Evolutionary conservation across 768 basidiomycete species (phyloP), one percentile per base, ranked within the genome.

Genomic region (Sistotremastrum niveocremeum): DNA sequence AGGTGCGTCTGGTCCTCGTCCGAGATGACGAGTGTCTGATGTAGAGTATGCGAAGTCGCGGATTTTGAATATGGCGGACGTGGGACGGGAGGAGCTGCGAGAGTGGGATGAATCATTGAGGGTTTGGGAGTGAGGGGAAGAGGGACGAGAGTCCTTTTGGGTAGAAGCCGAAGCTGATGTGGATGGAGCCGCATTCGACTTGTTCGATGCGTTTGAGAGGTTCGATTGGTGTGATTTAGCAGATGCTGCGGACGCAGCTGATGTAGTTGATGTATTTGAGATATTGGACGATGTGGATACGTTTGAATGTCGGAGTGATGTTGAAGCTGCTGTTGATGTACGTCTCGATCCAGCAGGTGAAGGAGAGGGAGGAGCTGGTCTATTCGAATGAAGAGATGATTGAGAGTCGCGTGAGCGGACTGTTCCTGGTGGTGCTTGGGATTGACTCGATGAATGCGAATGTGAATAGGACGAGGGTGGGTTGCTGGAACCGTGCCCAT

Each of bases 21-120:
- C 71, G 5, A 55, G 51, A 54, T 73, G 72, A 5, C 73, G 66
- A 10, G 56, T 60, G 57, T 75, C 74, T 4, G 59, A 41, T 2
- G 54, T 46, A 20, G 64, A 50, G 51, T 65, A 76, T 7, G 65
- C 73, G 51, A 64, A 76, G 54, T 76, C 73, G n/a, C 72, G 68
- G 30, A 75, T 70, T 45, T 66, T 66, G 54, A 72, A 63, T 65
- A 49, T 4, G 44, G 36, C 35, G 54, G 51, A 29, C 48, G 51
- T 4, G 48, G 55, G 40, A 51, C 51, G 9, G 50, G 43, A 41
- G 52, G 45, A 38, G 44, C 8, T 3, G 45, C 33, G 2, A 46
- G 5, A 5, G 30, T 20, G 5, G 43, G 30, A 33, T 31, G 10
- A 4, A 31, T 20, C 30, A 34, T 29, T 6, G 43, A 20, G 28